These are phyloP conservation scores for Alternaria postmessia DNA, from an alignment of 2,329 filamentous ascomycete species.

Conservation along the genomic window DNA sequence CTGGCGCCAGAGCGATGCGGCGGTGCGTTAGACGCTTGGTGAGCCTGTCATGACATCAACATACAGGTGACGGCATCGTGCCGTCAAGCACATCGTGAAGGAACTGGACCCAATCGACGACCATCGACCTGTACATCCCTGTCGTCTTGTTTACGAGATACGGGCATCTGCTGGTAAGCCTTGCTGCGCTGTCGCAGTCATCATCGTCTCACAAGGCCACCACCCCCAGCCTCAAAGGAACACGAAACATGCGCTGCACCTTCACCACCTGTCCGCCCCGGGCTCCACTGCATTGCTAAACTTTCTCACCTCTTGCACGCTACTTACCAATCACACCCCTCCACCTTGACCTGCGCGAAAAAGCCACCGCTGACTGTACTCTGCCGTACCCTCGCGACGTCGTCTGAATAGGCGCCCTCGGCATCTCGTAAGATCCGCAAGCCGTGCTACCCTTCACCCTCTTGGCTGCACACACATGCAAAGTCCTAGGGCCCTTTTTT, in stretches of 20 bases:
- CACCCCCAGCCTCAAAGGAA: conserved; percentile 17
- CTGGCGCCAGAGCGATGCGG: conserved; percentile 20
- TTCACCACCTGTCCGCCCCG: too few species aligned
- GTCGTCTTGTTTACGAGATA: conserved; percentile 8
- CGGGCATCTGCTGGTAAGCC: conserved; percentile 8
- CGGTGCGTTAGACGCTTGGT: conserved; percentile 21
- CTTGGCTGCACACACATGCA: too few species aligned
- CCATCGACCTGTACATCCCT: conserved; percentile 4
- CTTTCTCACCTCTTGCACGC: conserved; percentile 4
- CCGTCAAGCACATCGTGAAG: background rate
- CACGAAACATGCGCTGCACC: conserved; percentile 26
- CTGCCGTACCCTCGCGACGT: conserved; percentile 2
- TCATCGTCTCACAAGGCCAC: conserved; percentile 1
- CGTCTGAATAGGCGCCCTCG: conserved; percentile 33
- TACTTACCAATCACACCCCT: conserved; percentile 12
- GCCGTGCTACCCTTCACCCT: conserved; percentile 4
- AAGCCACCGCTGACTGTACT: conserved; percentile 18
- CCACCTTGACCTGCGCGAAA: background rate
- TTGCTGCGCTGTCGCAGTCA: background rate
- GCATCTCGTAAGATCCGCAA: conserved; percentile 30
- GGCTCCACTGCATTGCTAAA: conserved; percentile 4
- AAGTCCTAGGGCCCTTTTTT: background rate
- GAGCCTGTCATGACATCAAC: conserved; percentile 35
- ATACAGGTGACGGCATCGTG: conserved; percentile 21
- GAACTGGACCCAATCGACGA: background rate